phyloP scores from a whole-genome alignment of 2,329 filamentous ascomycete genomes.

The Blumeriella jaapii region DNA sequence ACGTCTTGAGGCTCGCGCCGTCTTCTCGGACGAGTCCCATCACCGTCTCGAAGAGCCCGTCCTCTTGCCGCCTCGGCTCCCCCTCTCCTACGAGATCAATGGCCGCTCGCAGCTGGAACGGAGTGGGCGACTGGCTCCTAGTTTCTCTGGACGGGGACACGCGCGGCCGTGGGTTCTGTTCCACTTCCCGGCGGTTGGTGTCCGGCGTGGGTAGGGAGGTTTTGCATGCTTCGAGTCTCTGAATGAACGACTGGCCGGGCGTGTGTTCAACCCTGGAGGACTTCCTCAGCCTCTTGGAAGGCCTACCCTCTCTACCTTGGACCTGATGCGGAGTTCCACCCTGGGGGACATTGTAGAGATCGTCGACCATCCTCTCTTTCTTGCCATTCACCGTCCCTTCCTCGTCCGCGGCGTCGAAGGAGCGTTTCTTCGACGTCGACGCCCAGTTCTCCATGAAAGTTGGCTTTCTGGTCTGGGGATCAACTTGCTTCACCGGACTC shows the following conservation, averaged over 20 bases:
- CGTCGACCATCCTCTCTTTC: not conserved
- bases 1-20: not conserved
- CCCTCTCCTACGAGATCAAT: not conserved
- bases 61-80: not conserved
- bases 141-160: not conserved
- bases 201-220: not conserved
- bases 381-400: not conserved
- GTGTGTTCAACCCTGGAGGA: not conserved
- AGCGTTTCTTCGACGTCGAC: not conserved
- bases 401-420: not conserved
- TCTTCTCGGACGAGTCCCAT: conserved; percentile 1
- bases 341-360: not conserved
- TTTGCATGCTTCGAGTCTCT: not conserved
- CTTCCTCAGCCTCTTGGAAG: conserved; percentile 1
- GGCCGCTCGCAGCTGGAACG: conserved; percentile 1
- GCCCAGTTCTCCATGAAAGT: not conserved
- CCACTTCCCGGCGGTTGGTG: not conserved
- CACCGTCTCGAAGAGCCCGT: not conserved
- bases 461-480: not conserved
- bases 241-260: not conserved
- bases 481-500: conserved; percentile 1
- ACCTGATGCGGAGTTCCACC: not conserved
- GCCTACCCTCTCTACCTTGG: not conserved
- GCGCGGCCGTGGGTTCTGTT: not conserved
- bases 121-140: not conserved